Percentiles rank a stretch among this genome's conserved stretches.
Conservation (phyloP, 495 filamentous ascomycete genomes). For the Amorphotheca resinae region DNA sequence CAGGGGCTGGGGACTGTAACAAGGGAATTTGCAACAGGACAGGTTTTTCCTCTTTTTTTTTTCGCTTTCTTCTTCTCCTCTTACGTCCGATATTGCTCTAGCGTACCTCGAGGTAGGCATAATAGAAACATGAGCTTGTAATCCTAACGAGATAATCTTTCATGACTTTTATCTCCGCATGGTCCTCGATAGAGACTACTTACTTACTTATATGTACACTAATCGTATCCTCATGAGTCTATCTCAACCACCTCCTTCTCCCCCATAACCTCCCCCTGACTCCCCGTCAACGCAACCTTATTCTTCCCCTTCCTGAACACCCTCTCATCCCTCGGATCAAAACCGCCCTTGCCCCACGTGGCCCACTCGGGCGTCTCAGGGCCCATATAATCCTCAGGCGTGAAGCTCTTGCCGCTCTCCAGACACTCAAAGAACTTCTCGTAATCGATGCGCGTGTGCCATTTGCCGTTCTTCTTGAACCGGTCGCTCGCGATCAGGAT, state of each 20-base stretch:
- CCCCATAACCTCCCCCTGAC: conserved; percentile 6
- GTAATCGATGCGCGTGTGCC: conserved; percentile 89
- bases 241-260: conserved; percentile 3
- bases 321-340: conserved; percentile 79
- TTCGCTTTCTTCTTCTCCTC: too few relatives aligned
- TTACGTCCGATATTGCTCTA: too few relatives aligned
- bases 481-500: conserved; percentile 67
- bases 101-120: too few relatives aligned
- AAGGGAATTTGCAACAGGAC: too few relatives aligned
- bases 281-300: conserved; percentile 12
- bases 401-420: conserved; percentile 56
- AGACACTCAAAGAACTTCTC: conserved; percentile 75
- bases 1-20: too few relatives aligned
- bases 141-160: too few relatives aligned
- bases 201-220: too few relatives aligned
- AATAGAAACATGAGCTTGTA: too few relatives aligned
- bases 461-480: conserved; percentile 56
- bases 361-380: conserved; percentile 83
- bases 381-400: conserved; percentile 82
- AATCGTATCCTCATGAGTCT: too few relatives aligned
- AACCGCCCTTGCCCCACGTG: conserved; percentile 85
- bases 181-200: too few relatives aligned
- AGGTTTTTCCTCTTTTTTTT: too few relatives aligned
- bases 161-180: too few relatives aligned
- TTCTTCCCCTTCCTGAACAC: conserved; percentile 67